These are phyloP conservation scores for Fusarium hainanense DNA, from an alignment of 2,329 filamentous ascomycete genomes.

Conservation along the genomic window DNA sequence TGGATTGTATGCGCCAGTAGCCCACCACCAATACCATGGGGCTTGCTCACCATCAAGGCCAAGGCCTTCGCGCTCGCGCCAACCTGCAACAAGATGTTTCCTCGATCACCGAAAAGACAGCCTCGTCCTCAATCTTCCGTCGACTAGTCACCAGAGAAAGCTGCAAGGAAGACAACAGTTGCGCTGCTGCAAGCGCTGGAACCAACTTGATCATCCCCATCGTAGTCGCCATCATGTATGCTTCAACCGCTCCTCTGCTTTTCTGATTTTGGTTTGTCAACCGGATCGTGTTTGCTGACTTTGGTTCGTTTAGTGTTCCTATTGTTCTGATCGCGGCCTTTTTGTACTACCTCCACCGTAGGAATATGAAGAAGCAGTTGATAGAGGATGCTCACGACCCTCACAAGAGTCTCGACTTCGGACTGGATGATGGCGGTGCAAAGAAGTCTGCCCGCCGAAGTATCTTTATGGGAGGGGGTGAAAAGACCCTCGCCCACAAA, in stretches of 20 bases:
- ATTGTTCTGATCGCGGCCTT: slow-evolving; percentile 73
- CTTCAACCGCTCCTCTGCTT: slow-evolving; percentile 40
- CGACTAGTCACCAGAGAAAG: slow-evolving; percentile 39
- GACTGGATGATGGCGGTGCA: slow-evolving; percentile 64
- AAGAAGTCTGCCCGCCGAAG: slow-evolving; percentile 52
- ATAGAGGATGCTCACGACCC: slow-evolving; percentile 87
- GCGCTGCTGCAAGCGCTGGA: slow-evolving; percentile 65
- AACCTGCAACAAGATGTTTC: slow-evolving; percentile 40
- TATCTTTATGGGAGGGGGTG: slow-evolving; percentile 59
- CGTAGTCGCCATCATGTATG: slow-evolving; percentile 76
- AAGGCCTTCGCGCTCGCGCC: slow-evolving; percentile 45
- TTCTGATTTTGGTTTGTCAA: slow-evolving; percentile 3
- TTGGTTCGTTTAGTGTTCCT: slow-evolving; percentile 71
- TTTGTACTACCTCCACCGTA: slow-evolving; percentile 81
- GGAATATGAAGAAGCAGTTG: slow-evolving; percentile 76
- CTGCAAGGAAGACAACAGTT: slow-evolving; percentile 54
- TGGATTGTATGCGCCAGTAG: slow-evolving; percentile 26
- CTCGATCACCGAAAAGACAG: slow-evolving; percentile 1
- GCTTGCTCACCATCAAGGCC: slow-evolving; percentile 32
- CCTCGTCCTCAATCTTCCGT: slow-evolving; percentile 28
- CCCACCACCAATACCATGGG: slow-evolving; percentile 35
- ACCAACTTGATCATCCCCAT: slow-evolving; percentile 71
- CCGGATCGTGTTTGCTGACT: slow-evolving; percentile 33
- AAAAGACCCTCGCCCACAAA: slow-evolving; percentile 61
- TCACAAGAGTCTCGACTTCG: slow-evolving; percentile 93